A percentile compares a stretch with the other conserved stretches of the same genome.
Evolutionary conservation across 2,329 filamentous ascomycete species (phyloP).

Genomic region (Aspergillus pseudoterreus): DNA sequence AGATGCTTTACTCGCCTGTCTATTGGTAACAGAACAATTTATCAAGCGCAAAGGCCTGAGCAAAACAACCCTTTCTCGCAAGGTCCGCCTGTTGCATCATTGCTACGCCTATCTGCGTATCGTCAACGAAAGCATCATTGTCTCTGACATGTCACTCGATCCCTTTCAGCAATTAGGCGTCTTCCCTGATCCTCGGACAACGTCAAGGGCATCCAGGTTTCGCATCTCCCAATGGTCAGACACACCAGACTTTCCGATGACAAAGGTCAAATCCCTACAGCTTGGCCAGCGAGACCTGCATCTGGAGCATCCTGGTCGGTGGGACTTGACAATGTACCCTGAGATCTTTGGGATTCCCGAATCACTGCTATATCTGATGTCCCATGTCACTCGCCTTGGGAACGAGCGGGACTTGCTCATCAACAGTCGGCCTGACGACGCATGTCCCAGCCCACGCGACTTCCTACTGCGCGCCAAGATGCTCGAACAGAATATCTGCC

Average conservation of each 20-base stretch:
- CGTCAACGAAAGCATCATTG: conserved; percentile 39
- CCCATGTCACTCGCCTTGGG: conserved; percentile 41
- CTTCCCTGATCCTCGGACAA: conserved; percentile 23
- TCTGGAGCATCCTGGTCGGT: conserved; percentile 39
- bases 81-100: conserved; percentile 45
- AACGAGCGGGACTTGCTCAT: conserved; percentile 36
- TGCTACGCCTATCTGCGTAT: conserved; percentile 47
- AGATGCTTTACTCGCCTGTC: not conserved
- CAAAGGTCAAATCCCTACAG: conserved; percentile 20
- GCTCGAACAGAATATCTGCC: not conserved
- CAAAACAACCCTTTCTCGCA: conserved; percentile 27
- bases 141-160: not conserved
- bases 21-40: conserved; percentile 10
- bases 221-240: not conserved
- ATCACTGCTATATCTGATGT: conserved; percentile 39
- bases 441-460: conserved; percentile 17
- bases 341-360: conserved; percentile 47
- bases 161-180: not conserved
- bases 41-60: conserved; percentile 31
- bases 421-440: not conserved
- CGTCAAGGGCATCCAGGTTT: conserved; percentile 1
- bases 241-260: conserved; percentile 24
- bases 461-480: conserved; percentile 1
- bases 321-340: conserved; percentile 41
- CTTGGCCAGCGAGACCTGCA: conserved; percentile 40